A percentile compares a stretch with the other conserved stretches of the same genome.
phyloP scores from a whole-genome alignment of 2,329 filamentous ascomycete genomes.

The Lecanoromycetidae sp. region DNA sequence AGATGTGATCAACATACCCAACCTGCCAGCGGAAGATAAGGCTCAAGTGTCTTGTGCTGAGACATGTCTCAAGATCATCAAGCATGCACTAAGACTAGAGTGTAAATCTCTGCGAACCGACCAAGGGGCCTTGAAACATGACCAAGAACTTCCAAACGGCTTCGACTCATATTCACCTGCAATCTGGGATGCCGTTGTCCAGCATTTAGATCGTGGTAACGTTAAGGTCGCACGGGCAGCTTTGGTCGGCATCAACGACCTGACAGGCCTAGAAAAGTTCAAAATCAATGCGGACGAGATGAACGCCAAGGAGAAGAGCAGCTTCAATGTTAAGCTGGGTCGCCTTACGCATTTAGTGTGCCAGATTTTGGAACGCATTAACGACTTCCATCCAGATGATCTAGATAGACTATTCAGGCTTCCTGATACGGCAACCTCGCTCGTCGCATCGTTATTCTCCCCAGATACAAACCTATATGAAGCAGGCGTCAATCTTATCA shows the following conservation, averaged over 20 bases:
- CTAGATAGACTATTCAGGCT: slow-evolving; percentile 37
- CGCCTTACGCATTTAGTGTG: slow-evolving; percentile 53
- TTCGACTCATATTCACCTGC: slow-evolving; percentile 57
- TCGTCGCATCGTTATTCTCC: slow-evolving; percentile 70
- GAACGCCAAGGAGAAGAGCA: slow-evolving; percentile 40
- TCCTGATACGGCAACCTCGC: slow-evolving; percentile 28
- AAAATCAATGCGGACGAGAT: slow-evolving; percentile 34
- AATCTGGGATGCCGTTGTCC: slow-evolving; percentile 67
- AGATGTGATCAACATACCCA: slow-evolving; percentile 46
- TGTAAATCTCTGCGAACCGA: slow-evolving; percentile 58
- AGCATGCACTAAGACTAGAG: slow-evolving; percentile 56
- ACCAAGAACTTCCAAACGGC: slow-evolving; percentile 52
- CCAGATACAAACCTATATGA: slow-evolving; percentile 68
- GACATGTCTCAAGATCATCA: slow-evolving; percentile 52
- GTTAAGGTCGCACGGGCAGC: slow-evolving; percentile 63
- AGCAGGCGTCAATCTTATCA: slow-evolving; percentile 69
- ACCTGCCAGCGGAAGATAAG: slow-evolving; percentile 35
- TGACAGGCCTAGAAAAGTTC: slow-evolving; percentile 68
- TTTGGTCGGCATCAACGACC: slow-evolving; percentile 54
- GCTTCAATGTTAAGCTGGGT: slow-evolving; percentile 65
- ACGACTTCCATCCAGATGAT: slow-evolving; percentile 59
- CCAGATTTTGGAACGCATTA: slow-evolving; percentile 63
- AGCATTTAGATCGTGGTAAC: slow-evolving; percentile 53
- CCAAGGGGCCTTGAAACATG: slow-evolving; percentile 50
- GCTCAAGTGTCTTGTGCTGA: slow-evolving; percentile 42